Percentiles rank a stretch among this genome's conserved stretches.
Evolutionary conservation across 495 filamentous ascomycete genomes (phyloP).

Genomic region (Talaromyces thailandensis): DNA sequence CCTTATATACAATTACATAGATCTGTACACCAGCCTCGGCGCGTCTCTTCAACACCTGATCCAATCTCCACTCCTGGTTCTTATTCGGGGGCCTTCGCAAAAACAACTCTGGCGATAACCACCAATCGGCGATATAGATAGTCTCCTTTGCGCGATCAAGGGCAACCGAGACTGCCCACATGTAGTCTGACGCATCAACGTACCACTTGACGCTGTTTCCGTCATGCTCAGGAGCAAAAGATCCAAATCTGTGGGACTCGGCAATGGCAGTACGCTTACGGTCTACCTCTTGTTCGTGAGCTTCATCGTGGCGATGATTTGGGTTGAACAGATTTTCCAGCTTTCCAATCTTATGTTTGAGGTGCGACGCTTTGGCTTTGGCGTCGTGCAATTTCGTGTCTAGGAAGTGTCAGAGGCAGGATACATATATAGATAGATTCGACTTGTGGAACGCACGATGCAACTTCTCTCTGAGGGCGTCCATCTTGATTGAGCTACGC

Average conservation of each 20-base stretch:
- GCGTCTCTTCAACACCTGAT: constrained; percentile 75
- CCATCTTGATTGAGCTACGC: not conserved
- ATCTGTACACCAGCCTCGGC: constrained; percentile 94
- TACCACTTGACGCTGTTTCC: constrained; percentile 95
- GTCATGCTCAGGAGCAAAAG: constrained; percentile 75
- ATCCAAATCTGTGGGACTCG: constrained; percentile 73
- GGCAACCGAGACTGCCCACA: constrained; percentile 82
- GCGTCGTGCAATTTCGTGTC: constrained; percentile 2
- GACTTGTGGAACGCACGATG: not conserved
- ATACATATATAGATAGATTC: not conserved
- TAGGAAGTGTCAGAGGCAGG: not conserved
- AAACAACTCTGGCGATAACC: constrained; percentile 90
- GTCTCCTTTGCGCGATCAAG: constrained; percentile 81
- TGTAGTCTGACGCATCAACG: constrained; percentile 87
- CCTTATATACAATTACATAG: constrained; percentile 88
- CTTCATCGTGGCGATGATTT: constrained; percentile 92
- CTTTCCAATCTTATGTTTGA: constrained; percentile 60
- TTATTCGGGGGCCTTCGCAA: constrained; percentile 70
- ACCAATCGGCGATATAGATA: constrained; percentile 97
- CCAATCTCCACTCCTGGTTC: constrained; percentile 83
- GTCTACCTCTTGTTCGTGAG: constrained; percentile 78
- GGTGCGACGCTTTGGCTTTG: constrained; percentile 28
- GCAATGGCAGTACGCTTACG: constrained; percentile 62
- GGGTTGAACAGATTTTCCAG: constrained; percentile 69
- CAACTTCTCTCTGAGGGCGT: constrained; percentile 1